Evolutionary conservation across 371 early-diverging fungal genomes (phyloP).

Genomic region (Zancudomyces culisetae): DNA sequence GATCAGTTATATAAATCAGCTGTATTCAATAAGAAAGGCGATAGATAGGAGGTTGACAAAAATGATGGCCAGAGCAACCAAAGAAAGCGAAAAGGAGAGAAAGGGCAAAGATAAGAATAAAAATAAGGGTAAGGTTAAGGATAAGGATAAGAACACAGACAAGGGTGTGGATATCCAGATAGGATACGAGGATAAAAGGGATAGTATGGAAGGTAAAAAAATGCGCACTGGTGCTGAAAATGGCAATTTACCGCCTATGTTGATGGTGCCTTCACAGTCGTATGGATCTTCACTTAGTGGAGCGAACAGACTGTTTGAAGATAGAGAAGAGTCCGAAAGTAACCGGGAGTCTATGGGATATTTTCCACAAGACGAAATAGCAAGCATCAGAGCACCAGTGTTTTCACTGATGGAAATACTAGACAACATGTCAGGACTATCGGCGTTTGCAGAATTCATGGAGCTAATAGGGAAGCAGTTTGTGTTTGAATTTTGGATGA

Average conservation of each 20-base stretch:
- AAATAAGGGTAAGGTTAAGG: background rate
- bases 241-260: background rate
- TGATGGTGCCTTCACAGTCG: too few species aligned
- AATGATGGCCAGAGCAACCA: conserved; percentile 27
- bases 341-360: conserved; percentile 16
- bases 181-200: conserved; percentile 4
- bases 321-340: background rate
- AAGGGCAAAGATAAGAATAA: background rate
- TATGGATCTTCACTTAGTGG: background rate
- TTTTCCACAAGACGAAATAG: conserved; percentile 17
- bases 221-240: too few species aligned
- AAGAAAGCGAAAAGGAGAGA: background rate
- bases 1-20: conserved; percentile 44
- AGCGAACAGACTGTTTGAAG: background rate
- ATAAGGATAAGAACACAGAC: background rate
- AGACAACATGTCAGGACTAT: conserved; percentile 40
- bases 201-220: background rate
- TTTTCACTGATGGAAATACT: conserved; percentile 32
- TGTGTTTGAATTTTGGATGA: conserved; percentile 55
- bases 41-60: conserved; percentile 51
- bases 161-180: conserved; percentile 1
- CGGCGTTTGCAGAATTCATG: conserved; percentile 69
- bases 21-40: conserved; percentile 46
- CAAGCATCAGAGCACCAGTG: conserved; percentile 14
- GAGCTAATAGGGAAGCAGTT: conserved; percentile 43